phyloP scores from a whole-genome alignment of 2,329 filamentous ascomycete species.

The Ilyonectria mors-panacis region DNA sequence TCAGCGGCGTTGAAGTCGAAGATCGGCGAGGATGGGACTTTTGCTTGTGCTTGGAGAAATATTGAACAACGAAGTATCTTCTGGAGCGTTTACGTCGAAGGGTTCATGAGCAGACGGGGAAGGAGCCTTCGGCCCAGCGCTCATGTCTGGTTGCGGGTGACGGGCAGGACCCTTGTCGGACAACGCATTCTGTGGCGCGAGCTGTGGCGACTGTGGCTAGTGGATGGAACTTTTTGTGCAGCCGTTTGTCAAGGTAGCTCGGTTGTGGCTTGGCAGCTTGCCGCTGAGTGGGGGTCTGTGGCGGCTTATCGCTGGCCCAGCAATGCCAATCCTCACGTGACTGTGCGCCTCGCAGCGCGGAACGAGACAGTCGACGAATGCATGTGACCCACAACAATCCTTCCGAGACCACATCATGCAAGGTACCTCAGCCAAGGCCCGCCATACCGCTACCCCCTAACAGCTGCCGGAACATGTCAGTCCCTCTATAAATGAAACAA shows the following conservation, averaged over 20 bases:
- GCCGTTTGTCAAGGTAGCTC: not conserved
- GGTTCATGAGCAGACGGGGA: conserved; percentile 15
- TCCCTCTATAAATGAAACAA: not conserved
- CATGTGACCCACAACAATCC: not conserved
- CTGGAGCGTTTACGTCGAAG: conserved; percentile 1
- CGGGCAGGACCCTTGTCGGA: conserved; percentile 21
- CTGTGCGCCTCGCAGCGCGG: not conserved
- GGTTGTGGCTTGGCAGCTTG: conserved; percentile 5
- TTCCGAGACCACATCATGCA: not conserved
- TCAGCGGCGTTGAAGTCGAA: not conserved
- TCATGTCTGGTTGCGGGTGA: conserved; percentile 37
- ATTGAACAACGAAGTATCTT: conserved; percentile 11
- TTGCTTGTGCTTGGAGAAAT: not conserved
- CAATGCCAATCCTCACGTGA: conserved; percentile 17
- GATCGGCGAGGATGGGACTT: not conserved
- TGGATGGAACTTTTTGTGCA: not conserved
- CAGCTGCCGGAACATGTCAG: not conserved
- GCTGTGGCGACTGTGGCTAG: conserved; percentile 10
- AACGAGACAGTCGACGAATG: not conserved
- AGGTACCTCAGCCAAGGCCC: too few relatives aligned
- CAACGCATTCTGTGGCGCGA: conserved; percentile 25
- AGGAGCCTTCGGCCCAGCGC: conserved; percentile 10
- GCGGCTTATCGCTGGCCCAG: not conserved
- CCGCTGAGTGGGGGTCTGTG: conserved; percentile 4
- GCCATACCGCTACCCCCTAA: not conserved